Evolutionary conservation across 176 grass and related monocot genomes (phyloP).

Genomic region (Avena sativa): DNA sequence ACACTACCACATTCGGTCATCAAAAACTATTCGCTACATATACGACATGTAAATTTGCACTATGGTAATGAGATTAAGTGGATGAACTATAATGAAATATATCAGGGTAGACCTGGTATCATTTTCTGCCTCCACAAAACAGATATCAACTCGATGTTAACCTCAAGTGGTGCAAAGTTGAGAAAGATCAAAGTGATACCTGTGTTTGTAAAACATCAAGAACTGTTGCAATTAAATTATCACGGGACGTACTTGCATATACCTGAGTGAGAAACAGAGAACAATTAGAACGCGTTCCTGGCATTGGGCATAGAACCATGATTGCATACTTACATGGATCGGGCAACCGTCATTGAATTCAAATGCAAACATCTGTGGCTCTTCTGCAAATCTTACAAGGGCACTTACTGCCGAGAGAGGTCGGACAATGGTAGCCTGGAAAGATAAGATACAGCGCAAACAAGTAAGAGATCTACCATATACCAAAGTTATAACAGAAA

Average conservation of each 20-base stretch:
- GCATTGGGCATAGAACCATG: constrained; percentile 6
- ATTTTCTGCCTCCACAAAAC: constrained; percentile 21
- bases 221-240: constrained; percentile 93
- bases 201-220: constrained; percentile 89
- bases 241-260: constrained; percentile 97
- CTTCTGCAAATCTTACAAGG: constrained; percentile 98
- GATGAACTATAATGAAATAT: constrained; percentile 31
- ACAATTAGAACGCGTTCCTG: constrained; percentile 38
- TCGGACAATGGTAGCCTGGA: constrained; percentile 86
- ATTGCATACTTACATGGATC: constrained; percentile 85
- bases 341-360: constrained; percentile 97
- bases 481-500: neutral
- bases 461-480: constrained; percentile 38
- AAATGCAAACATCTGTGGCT: constrained; percentile 98
- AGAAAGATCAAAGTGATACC: constrained; percentile 48
- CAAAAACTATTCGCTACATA: constrained; percentile 14
- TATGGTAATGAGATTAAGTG: constrained; percentile 10
- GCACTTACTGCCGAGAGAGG: constrained; percentile 80
- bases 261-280: constrained; percentile 63
- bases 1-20: constrained; percentile 12
- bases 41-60: constrained; percentile 16
- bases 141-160: constrained; percentile 35
- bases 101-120: constrained; percentile 20
- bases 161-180: constrained; percentile 27
- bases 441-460: constrained; percentile 39